Conservation (phyloP, 2,329 filamentous ascomycete genomes). For the Arthrinium phaeospermum region DNA sequence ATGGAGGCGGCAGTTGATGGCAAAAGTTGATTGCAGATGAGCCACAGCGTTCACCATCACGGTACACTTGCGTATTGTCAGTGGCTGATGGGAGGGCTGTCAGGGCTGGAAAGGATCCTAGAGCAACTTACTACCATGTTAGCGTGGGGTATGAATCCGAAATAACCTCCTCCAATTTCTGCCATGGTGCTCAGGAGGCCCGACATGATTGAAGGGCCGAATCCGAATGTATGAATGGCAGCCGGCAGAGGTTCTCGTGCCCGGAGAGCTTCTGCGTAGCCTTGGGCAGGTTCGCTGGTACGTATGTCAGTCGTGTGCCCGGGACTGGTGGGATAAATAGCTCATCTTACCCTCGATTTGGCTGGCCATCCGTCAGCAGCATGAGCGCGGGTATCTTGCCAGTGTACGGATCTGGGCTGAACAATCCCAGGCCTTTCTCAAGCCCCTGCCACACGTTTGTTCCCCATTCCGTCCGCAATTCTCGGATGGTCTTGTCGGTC, state of each 20-base stretch:
- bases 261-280: not conserved
- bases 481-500: constrained; percentile 48
- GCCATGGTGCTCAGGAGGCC: constrained; percentile 65
- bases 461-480: constrained; percentile 42
- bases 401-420: constrained; percentile 32
- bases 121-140: constrained; percentile 58
- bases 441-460: constrained; percentile 68
- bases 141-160: constrained; percentile 65
- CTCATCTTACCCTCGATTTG: not conserved
- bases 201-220: constrained; percentile 43
- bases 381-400: not conserved
- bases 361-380: not conserved
- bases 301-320: not conserved
- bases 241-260: not conserved
- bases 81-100: not conserved
- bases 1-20: not conserved
- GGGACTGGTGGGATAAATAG: not conserved
- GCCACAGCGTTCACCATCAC: not conserved
- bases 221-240: not conserved
- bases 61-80: not conserved
- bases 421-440: constrained; percentile 53
- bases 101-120: not conserved
- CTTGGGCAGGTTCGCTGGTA: not conserved
- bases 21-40: not conserved
- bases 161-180: constrained; percentile 62